Evolutionary conservation across 192 early-diverging fungal genomes (phyloP).

Genomic region (Phlyctochytrium planicorne): DNA sequence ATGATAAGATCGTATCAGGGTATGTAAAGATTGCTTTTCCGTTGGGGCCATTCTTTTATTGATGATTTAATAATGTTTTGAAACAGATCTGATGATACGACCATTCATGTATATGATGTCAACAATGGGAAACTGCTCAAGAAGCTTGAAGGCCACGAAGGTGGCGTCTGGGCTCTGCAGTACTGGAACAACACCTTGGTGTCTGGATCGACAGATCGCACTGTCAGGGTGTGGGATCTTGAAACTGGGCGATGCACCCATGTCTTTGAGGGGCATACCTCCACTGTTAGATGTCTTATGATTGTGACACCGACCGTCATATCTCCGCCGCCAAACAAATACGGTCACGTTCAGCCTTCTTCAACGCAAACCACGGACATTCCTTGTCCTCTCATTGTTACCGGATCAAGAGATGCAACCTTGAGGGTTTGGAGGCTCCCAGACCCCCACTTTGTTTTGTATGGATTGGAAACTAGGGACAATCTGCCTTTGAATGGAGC

Average conservation of each 20-base stretch:
- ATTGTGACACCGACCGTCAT: conserved; percentile 72
- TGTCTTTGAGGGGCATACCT: conserved; percentile 89
- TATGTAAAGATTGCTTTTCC: conserved; percentile 18
- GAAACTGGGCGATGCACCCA: conserved; percentile 86
- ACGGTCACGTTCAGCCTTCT: not conserved
- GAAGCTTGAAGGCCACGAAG: conserved; percentile 78
- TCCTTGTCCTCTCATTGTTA: conserved; percentile 71
- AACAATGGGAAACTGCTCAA: conserved; percentile 69
- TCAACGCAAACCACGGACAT: not conserved
- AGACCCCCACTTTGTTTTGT: not conserved
- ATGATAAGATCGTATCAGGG: conserved; percentile 93
- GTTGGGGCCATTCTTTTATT: conserved; percentile 4
- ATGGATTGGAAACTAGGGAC: not conserved
- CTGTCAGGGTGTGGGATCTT: conserved; percentile 96
- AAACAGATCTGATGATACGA: conserved; percentile 73
- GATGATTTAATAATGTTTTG: not conserved
- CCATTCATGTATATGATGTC: conserved; percentile 92
- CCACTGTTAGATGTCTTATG: conserved; percentile 90
- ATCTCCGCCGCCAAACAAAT: not conserved
- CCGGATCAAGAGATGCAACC: conserved; percentile 92
- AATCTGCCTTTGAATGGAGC: not conserved
- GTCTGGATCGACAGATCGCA: conserved; percentile 91
- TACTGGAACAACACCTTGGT: conserved; percentile 87
- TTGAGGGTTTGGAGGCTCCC: conserved; percentile 87
- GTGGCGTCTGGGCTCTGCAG: conserved; percentile 97